These are phyloP conservation scores for Pneumocystis jirovecii DNA, from an alignment of 1,139 yeast genomes.

Conservation along the genomic window DNA sequence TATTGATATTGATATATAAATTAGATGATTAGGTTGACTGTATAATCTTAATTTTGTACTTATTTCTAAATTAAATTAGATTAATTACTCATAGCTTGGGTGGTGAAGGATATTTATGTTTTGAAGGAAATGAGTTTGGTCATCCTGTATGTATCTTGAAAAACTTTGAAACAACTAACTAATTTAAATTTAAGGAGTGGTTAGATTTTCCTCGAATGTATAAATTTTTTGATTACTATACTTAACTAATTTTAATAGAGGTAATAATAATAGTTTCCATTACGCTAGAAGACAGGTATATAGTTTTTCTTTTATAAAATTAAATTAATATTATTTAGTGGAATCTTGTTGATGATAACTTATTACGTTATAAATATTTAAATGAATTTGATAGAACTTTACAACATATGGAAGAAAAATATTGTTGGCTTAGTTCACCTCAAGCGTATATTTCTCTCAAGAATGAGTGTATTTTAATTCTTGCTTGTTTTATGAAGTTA, in stretches of 20 bases:
- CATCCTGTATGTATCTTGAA: constrained; percentile 39
- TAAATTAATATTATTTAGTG: constrained; percentile 26
- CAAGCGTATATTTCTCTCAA: constrained; percentile 24
- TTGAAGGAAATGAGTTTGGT: constrained; percentile 96
- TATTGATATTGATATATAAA: neutral
- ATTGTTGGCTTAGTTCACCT: constrained; percentile 57
- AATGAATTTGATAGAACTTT: constrained; percentile 69
- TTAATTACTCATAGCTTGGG: constrained; percentile 76
- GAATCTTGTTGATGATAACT: constrained; percentile 63
- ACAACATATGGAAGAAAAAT: constrained; percentile 59
- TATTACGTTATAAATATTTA: constrained; percentile 63
- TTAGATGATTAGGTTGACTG: neutral
- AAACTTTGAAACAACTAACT: neutral
- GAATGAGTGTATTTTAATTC: neutral
- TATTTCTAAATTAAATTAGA: constrained; percentile 35
- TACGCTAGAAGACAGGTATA: constrained; percentile 70
- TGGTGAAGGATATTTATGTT: constrained; percentile 90
- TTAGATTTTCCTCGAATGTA: constrained; percentile 75
- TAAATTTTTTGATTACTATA: neutral
- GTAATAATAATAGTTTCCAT: constrained; percentile 76
- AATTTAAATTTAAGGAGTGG: constrained; percentile 55
- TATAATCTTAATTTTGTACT: neutral
- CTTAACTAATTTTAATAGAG: constrained; percentile 21
- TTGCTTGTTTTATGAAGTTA: neutral
- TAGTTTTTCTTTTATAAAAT: neutral